phyloP scores from a whole-genome alignment of 208 protist genomes.

The Leishmania braziliensis region DNA sequence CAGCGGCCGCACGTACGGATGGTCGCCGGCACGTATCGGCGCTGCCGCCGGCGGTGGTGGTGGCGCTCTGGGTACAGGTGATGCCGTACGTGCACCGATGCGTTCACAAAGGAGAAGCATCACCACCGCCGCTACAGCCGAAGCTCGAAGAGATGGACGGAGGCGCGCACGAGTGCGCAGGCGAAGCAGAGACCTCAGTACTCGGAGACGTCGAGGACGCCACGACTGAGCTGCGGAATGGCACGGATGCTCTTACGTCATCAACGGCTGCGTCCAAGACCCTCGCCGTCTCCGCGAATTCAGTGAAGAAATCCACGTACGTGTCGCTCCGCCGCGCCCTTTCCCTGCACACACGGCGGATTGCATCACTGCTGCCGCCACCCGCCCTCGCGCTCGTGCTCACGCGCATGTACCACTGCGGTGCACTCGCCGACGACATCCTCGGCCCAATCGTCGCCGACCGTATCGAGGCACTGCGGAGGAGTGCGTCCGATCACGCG shows the following conservation, averaged over 20 bases:
- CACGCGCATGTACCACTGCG: slow-evolving; percentile 57
- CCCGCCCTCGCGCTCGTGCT: slow-evolving; percentile 42
- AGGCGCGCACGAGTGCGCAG: not conserved
- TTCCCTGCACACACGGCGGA: slow-evolving; percentile 47
- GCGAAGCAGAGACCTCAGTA: not conserved
- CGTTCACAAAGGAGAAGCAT: not conserved
- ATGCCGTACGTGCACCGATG: slow-evolving; percentile 31
- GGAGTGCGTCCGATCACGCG: not conserved
- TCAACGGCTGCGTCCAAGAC: not conserved
- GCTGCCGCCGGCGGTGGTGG: slow-evolving; percentile 55
- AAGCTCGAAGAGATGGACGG: not conserved
- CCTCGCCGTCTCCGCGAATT: not conserved
- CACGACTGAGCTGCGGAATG: not conserved
- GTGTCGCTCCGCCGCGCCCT: slow-evolving; percentile 45
- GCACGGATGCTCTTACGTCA: not conserved
- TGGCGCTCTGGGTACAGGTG: slow-evolving; percentile 54
- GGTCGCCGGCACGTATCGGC: slow-evolving; percentile 52
- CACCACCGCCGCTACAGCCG: not conserved
- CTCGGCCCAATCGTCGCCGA: slow-evolving; percentile 57
- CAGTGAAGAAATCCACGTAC: slow-evolving; percentile 28
- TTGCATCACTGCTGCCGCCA: slow-evolving; percentile 36
- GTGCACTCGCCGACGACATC: slow-evolving; percentile 73
- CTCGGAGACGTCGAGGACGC: not conserved
- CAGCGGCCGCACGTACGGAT: slow-evolving; percentile 21
- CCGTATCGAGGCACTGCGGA: slow-evolving; percentile 23